These are phyloP conservation scores for Epichloe gansuensis DNA, from an alignment of 2,329 filamentous ascomycete genomes.

Conservation along the genomic window DNA sequence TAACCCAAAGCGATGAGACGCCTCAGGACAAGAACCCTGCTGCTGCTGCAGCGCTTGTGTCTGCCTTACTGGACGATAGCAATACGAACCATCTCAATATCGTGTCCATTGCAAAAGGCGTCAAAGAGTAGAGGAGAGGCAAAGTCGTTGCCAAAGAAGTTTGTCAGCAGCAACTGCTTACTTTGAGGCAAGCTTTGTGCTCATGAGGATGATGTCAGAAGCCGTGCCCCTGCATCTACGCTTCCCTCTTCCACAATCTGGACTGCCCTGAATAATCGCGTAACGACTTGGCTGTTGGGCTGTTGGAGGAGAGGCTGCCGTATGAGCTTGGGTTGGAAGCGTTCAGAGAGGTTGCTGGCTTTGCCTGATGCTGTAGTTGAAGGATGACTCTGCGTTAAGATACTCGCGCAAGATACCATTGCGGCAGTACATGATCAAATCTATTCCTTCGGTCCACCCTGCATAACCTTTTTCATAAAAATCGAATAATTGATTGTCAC, in stretches of 20 bases:
- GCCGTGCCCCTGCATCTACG: neutral
- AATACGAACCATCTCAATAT: neutral
- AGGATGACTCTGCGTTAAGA: too few relatives aligned
- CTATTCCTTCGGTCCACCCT: too few relatives aligned
- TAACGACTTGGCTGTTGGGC: neutral
- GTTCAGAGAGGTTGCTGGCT: neutral
- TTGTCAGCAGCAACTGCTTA: neutral
- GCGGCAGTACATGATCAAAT: too few relatives aligned
- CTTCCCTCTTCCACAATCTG: neutral
- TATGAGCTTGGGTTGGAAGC: neutral
- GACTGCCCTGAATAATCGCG: neutral
- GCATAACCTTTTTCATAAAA: too few relatives aligned
- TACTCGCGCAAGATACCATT: too few relatives aligned
- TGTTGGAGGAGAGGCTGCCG: neutral
- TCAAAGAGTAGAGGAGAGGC: neutral
- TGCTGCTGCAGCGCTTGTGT: neutral
- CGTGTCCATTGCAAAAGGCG: neutral
- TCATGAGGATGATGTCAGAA: neutral
- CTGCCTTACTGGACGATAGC: neutral
- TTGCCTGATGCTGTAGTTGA: too few relatives aligned
- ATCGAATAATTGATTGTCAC: too few relatives aligned
- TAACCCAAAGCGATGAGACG: neutral
- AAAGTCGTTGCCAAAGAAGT: neutral
- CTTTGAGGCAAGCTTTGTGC: neutral
- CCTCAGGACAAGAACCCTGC: neutral